Base-by-base conservation (phyloP, 2,329 filamentous ascomycete species). In the Trichoderma arundinaceum region DNA sequence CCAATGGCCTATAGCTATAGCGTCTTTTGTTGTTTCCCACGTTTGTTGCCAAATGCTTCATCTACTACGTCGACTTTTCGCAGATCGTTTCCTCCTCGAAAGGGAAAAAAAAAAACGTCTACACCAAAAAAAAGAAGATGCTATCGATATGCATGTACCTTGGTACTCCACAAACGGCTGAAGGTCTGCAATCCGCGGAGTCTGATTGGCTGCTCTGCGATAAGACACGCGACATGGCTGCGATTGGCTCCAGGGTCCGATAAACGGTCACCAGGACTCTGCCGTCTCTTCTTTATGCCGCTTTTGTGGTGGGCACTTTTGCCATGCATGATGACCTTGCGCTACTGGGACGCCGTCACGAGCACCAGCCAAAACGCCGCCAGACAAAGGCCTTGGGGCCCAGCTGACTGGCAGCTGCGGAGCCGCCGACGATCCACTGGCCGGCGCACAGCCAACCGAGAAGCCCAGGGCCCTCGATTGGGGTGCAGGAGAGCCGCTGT, bases 331-430 rank as follows among this genome's bases (percentile, higher is more conserved):
- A 28, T 28, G 22, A 28, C 22, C 22, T 28, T 28, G 22, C 22
- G 22, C 22, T 28, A 28, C 22, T 28, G 22, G 4, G 22, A 28
- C 22, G 7, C 32, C 33, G 43, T 60, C 57, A 60, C 57, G 57
- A 60, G 57, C 22, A 4, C 22, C 22, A 28, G 22, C 22, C 22
- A 28, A 28, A 28, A 28, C 22, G 22, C 22, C 22, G 56, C 28
- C 39, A 33, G n/a, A 33, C 9, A 43, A 19, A 19, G 53, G 53
- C 35, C 2, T 17, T 33, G 54, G 41, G 33, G 32, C 35, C 22
- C 22, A 32, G 46, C 58, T 61, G 58, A 61, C 44, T 61, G 58
- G 46, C 46, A 51, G 46, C 7, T 44, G 58, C 59, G 48, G 38
- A 52, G 59, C 38, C 28, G 35, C 22, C 22, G 13, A 19, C 56